Percentiles rank a stretch among this genome's conserved stretches.
Evolutionary conservation across 1,284 basidiomycete species (phyloP).

Genomic region (Austroboletus niveus): DNA sequence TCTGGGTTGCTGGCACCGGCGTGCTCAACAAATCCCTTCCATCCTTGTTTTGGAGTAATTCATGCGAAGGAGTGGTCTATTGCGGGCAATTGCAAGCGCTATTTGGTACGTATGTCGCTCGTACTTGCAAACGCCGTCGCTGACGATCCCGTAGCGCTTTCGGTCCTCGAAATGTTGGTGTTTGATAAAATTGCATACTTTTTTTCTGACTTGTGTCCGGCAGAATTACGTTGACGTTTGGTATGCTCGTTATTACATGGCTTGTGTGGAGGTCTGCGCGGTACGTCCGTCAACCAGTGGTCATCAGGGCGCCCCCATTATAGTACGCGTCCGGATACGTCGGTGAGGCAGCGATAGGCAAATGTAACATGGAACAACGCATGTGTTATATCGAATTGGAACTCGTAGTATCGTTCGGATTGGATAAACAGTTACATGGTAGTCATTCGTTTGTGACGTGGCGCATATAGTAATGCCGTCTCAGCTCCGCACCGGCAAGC

Average conservation of each 20-base stretch:
- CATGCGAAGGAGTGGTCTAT: constrained; percentile 46
- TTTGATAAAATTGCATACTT: neutral
- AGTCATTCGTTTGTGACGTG: neutral
- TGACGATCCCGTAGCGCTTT: constrained; percentile 36
- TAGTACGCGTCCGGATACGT: constrained; percentile 8
- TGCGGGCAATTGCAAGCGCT: constrained; percentile 53
- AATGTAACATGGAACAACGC: constrained; percentile 3
- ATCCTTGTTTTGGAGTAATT: constrained; percentile 32
- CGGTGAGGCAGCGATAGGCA: constrained; percentile 3
- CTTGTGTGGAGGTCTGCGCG: constrained; percentile 49
- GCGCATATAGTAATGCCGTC: neutral
- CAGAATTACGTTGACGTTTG: constrained; percentile 44
- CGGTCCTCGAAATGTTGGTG: constrained; percentile 47
- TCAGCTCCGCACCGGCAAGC: neutral
- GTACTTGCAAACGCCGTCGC: neutral
- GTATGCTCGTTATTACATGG: constrained; percentile 44
- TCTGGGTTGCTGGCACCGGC: constrained; percentile 55
- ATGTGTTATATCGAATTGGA: neutral
- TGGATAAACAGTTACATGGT: neutral
- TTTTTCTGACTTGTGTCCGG: constrained; percentile 7
- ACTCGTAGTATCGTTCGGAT: no score
- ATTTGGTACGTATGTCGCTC: constrained; percentile 39
- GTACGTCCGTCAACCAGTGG: constrained; percentile 30
- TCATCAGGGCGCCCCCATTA: constrained; percentile 27
- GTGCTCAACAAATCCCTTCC: constrained; percentile 47